Evolutionary conservation across 179 eudicot genomes (phyloP).

Genomic region (Nepenthes alata): DNA sequence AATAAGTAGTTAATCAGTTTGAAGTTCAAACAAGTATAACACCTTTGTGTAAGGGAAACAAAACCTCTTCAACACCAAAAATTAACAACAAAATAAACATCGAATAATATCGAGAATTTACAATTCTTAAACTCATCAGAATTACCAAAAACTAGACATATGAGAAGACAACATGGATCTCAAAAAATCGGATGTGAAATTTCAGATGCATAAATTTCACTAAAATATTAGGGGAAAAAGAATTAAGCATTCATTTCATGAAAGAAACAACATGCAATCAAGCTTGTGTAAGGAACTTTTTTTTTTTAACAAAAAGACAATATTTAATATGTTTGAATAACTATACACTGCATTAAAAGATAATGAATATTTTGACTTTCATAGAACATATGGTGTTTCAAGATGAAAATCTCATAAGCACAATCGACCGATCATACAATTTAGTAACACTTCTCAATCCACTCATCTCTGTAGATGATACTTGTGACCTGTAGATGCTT

Average conservation of each 20-base stretch:
- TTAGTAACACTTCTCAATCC: too few species aligned
- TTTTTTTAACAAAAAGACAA: too few species aligned
- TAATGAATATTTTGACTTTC: too few species aligned
- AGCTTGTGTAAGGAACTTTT: slow-evolving; percentile 12
- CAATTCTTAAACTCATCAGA: neutral
- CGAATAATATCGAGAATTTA: neutral
- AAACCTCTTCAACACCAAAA: neutral
- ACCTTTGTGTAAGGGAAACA: too few species aligned
- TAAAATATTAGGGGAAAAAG: slow-evolving; percentile 1
- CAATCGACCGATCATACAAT: too few species aligned
- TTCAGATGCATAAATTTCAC: neutral
- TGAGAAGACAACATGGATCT: neutral
- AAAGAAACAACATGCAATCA: slow-evolving; percentile 23
- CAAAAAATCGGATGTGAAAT: neutral
- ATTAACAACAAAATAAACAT: neutral
- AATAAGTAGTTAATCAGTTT: neutral
- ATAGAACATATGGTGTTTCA: too few species aligned
- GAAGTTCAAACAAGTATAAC: neutral
- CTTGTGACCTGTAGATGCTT: too few species aligned
- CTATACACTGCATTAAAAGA: too few species aligned
- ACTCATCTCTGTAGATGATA: too few species aligned
- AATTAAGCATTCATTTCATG: slow-evolving; percentile 7
- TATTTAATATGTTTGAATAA: too few species aligned
- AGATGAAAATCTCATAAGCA: too few species aligned
- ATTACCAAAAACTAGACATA: neutral